These are phyloP conservation scores for Stephanodiscus triporus DNA, from an alignment of 108 stramenopile genomes.

Conservation along the genomic window DNA sequence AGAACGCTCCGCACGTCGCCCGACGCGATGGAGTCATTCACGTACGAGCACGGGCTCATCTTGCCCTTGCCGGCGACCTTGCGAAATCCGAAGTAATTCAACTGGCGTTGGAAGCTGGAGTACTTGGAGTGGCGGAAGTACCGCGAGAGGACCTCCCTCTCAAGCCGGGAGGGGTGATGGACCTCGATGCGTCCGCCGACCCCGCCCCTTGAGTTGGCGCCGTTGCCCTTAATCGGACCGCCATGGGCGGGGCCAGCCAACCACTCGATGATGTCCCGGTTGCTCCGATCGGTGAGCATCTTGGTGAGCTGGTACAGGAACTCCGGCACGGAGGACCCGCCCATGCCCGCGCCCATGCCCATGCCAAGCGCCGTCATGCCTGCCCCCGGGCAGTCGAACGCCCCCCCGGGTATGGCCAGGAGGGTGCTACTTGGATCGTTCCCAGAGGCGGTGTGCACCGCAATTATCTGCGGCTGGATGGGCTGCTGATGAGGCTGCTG, in stretches of 20 bases:
- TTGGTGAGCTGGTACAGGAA: conserved; percentile 92
- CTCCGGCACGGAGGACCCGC: conserved; percentile 59
- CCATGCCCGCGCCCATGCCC: not conserved
- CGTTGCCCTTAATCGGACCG: conserved; percentile 8
- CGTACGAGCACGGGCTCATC: conserved; percentile 91
- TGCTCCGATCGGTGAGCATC: conserved; percentile 87
- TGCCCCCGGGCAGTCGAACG: not conserved
- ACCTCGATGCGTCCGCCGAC: conserved; percentile 70
- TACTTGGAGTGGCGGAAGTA: conserved; percentile 93
- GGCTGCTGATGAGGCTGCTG: not conserved
- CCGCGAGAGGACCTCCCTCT: conserved; percentile 73
- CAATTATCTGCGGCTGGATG: not conserved
- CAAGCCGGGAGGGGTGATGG: conserved; percentile 80
- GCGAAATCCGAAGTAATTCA: conserved; percentile 92
- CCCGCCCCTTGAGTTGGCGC: not conserved
- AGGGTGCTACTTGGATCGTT: not conserved
- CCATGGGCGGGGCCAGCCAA: conserved; percentile 33
- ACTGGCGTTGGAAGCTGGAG: conserved; percentile 85
- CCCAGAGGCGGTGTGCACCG: not conserved
- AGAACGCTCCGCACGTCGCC: conserved; percentile 81
- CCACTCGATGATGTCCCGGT: conserved; percentile 89
- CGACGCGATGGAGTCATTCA: conserved; percentile 79
- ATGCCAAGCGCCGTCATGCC: not conserved
- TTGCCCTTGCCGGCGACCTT: conserved; percentile 93
- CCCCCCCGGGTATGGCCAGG: conserved; percentile 7